Percentiles rank a stretch among this genome's conserved stretches.
These are phyloP conservation scores for Pittosporum tobira DNA, from an alignment of 129 eudicot species.

Conservation along the genomic window DNA sequence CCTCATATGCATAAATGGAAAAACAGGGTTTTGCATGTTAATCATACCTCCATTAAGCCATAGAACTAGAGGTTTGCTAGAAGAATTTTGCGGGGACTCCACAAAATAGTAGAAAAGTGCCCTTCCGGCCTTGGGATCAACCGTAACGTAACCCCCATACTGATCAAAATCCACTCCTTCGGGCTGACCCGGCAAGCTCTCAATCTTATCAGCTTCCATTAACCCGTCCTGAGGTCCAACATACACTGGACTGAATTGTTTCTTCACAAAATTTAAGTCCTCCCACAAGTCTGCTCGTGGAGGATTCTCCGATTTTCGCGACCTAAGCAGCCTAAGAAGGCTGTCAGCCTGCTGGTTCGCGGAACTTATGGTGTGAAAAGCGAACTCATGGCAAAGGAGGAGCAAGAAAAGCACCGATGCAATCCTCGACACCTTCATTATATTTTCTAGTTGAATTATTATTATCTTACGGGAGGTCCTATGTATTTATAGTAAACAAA, in stretches of 20 bases:
- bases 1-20: no score
- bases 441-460: no score
- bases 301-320: not conserved
- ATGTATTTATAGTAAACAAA: no score
- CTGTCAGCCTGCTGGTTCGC: not conserved
- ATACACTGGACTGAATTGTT: not conserved
- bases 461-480: no score
- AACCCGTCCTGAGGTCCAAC: constrained; percentile 17
- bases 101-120: constrained; percentile 32
- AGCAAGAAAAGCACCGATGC: not conserved
- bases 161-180: constrained; percentile 22
- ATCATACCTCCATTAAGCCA: constrained; percentile 23
- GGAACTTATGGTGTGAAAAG: not conserved
- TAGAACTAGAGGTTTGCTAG: constrained; percentile 25
- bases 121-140: constrained; percentile 21
- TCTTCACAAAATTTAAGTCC: not conserved
- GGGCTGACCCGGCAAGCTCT: constrained; percentile 29
- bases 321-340: not conserved
- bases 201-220: constrained; percentile 20
- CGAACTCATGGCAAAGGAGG: not conserved
- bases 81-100: constrained; percentile 23
- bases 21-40: not conserved
- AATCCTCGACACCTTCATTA: not conserved
- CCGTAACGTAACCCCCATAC: constrained; percentile 30
- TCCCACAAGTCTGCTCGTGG: not conserved